A percentile compares a stretch with the other conserved stretches of the same genome.
Evolutionary conservation across 1,139 yeast species (phyloP).

Genomic region (Scheffersomyces insectosa): DNA sequence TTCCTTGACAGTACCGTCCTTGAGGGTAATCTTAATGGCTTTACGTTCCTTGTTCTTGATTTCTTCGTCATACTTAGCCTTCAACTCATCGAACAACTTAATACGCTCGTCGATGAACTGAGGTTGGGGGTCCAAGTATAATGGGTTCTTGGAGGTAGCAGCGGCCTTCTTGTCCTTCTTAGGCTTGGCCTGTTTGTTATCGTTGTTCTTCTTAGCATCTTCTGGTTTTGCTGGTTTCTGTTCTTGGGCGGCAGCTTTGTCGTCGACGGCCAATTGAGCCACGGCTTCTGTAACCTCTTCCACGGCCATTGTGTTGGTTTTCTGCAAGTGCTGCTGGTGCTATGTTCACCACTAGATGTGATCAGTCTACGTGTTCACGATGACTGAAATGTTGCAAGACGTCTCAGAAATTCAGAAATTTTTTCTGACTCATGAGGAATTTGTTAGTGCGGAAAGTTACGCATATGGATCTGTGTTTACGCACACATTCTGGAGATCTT

Average conservation of each 20-base stretch:
- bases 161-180: constrained; percentile 33
- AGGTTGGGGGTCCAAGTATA: constrained; percentile 75
- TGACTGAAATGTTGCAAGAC: too few species aligned
- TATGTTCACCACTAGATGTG: too few species aligned
- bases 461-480: background rate
- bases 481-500: background rate
- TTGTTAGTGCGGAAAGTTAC: background rate
- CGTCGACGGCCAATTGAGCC: constrained; percentile 50
- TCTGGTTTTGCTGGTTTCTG: constrained; percentile 3
- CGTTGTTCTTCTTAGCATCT: constrained; percentile 12
- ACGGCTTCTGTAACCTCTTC: constrained; percentile 49
- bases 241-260: constrained; percentile 8
- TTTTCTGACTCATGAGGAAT: background rate
- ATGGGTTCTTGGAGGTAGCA: constrained; percentile 33
- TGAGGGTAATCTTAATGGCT: constrained; percentile 76
- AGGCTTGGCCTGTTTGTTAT: constrained; percentile 21
- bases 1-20: constrained; percentile 78
- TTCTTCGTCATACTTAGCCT: constrained; percentile 73
- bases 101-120: constrained; percentile 78
- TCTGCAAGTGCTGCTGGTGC: too few species aligned
- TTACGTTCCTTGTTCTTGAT: constrained; percentile 58
- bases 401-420: too few species aligned
- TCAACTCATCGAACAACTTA: constrained; percentile 75
- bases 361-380: too few species aligned
- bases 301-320: constrained; percentile 10